Base-by-base conservation (phyloP, 208 protist genomes). In the Kentomonas sorsogonicus region DNA sequence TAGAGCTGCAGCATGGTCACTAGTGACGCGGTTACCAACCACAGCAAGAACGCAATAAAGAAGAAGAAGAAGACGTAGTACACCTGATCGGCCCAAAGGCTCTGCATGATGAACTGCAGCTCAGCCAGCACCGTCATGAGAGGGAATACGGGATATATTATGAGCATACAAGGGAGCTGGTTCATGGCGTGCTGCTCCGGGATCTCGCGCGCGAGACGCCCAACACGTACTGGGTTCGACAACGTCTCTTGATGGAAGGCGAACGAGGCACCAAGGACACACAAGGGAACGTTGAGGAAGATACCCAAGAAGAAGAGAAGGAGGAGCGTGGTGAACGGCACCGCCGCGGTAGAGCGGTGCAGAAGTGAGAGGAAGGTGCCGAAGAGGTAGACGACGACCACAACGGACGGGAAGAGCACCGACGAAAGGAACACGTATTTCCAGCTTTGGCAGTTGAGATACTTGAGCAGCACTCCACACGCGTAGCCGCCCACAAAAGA, bases 61-160 rank as follows among this genome's bases (percentile, higher is more conserved):
- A 99, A 86, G 77, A 99, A 99, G 29, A 96, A 93, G 59, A 99
- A 99, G 33, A 99, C 93, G 86, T 99, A 99, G 83, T 99, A 99
- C 50, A 99, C 92, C 74, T 91, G 80, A 18, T 98, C 88, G 18
- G 72, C 69, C 89, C 91, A 97, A 2, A 99, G 52, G 9, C 91
- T 91, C 29, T 93, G 91, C 54, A 99, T 72, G 56, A 99, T 95
- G 79, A 99, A 99, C 72, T 98, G 97, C 7, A 99, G 72, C 89
- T 99, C 97, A 55, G 99, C 92, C n/a, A 99, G 94, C 11, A 98
- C 83, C 13, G 96, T 91, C 36, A 92, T 90, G 52, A 99, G 98
- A 29, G 98, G 98, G 29, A 99, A 87, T 20, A 98, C 63, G 23
- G 87, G 70, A 15, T 80, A 74, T 33, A 93, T 59, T 18, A 63